These are phyloP conservation scores for Paraconiothyrium sp. DNA, from an alignment of 2,329 filamentous ascomycete genomes.

Conservation along the genomic window DNA sequence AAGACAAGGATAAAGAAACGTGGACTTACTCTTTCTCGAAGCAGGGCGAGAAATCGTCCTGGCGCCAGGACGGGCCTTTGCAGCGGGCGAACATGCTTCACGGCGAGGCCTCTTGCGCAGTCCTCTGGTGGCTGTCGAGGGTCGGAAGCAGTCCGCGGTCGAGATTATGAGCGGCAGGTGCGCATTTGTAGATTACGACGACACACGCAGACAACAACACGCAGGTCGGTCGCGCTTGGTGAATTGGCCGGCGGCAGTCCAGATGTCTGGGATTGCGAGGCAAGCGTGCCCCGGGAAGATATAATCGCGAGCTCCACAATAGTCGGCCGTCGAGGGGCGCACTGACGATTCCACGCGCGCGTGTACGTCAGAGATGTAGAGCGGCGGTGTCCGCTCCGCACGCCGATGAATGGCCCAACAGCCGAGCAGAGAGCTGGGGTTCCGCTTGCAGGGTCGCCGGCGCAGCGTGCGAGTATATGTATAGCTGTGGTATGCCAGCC, in stretches of 20 bases:
- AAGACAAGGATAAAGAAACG: neutral
- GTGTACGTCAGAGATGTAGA: constrained; percentile 1
- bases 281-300: constrained; percentile 8
- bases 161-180: constrained; percentile 14
- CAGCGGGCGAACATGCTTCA: constrained; percentile 65
- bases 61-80: constrained; percentile 66
- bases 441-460: neutral
- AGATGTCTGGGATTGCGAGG: neutral
- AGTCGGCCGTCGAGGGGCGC: neutral
- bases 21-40: constrained; percentile 72
- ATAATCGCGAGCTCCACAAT: constrained; percentile 12
- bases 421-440: neutral
- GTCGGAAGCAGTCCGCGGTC: constrained; percentile 9
- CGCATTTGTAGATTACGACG: constrained; percentile 12
- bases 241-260: neutral
- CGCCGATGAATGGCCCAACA: neutral
- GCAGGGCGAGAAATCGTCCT: constrained; percentile 70
- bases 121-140: constrained; percentile 1
- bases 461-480: neutral
- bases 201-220: constrained; percentile 4
- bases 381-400: neutral
- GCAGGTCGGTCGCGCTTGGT: neutral
- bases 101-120: constrained; percentile 12
- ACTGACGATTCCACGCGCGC: neutral
- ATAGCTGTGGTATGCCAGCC: neutral